Conservation (phyloP, 2,329 filamentous ascomycete species). For the Claviceps fusiformis region DNA sequence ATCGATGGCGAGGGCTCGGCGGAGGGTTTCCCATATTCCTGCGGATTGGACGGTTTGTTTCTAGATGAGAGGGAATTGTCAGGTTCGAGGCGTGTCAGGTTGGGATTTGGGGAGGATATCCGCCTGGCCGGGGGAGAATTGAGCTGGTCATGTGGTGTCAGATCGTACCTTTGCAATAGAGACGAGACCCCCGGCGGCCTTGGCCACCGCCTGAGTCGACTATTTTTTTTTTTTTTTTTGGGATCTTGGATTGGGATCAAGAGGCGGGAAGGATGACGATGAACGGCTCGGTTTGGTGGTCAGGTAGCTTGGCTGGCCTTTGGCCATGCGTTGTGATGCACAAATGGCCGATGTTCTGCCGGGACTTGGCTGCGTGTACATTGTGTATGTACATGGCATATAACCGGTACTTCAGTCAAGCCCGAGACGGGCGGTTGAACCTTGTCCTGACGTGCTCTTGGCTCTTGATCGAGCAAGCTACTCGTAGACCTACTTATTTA, state of each 20-base stretch:
- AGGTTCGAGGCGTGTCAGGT: no score
- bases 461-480: no score
- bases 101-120: no score
- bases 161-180: constrained; percentile 42
- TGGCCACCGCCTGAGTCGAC: constrained; percentile 47
- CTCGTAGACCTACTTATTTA: no score
- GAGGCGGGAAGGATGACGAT: background rate
- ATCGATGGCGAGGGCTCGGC: constrained; percentile 67
- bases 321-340: constrained; percentile 6
- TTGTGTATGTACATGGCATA: no score
- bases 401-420: no score
- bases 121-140: background rate
- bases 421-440: no score
- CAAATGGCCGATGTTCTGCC: constrained; percentile 10
- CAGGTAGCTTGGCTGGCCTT: background rate
- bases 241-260: constrained; percentile 17
- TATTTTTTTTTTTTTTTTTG: no score
- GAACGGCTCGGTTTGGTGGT: constrained; percentile 7
- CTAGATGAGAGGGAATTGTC: constrained; percentile 37
- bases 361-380: no score
- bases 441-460: no score
- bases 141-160: background rate
- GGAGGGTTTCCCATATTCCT: constrained; percentile 77
- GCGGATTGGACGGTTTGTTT: constrained; percentile 92
- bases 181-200: constrained; percentile 40